phyloP scores from a whole-genome alignment of 768 basidiomycete species.

The Gelatoporia subvermispora region DNA sequence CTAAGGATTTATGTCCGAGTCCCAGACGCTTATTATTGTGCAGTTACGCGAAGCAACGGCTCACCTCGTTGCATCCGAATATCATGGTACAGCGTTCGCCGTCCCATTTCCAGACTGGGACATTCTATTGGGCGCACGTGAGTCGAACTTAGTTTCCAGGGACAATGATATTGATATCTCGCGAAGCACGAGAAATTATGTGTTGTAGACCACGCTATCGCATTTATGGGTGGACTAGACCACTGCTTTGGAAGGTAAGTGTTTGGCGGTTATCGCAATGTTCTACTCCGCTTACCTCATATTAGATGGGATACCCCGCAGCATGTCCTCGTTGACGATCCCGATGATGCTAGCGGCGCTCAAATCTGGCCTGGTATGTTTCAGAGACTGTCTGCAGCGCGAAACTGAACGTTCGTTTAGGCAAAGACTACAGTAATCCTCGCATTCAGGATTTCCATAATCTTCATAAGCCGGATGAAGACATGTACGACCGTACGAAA shows the following conservation, averaged over 20 bases:
- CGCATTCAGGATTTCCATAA: constrained; percentile 81
- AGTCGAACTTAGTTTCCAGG: constrained; percentile 27
- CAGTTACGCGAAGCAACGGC: constrained; percentile 82
- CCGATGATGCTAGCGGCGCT: constrained; percentile 55
- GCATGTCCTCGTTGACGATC: constrained; percentile 85
- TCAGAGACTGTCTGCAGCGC: background rate
- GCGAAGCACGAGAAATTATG: constrained; percentile 93
- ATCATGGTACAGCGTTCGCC: constrained; percentile 96
- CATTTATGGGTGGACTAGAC: constrained; percentile 97
- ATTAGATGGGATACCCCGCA: constrained; percentile 93
- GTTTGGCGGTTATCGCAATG: constrained; percentile 2
- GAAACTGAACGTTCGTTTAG: constrained; percentile 32
- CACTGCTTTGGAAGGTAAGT: constrained; percentile 80
- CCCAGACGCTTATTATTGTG: background rate
- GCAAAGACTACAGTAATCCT: constrained; percentile 94
- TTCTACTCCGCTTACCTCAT: background rate
- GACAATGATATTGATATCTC: background rate
- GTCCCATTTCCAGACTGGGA: constrained; percentile 95
- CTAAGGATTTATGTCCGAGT: background rate
- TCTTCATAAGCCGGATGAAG: constrained; percentile 85
- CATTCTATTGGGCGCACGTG: constrained; percentile 98
- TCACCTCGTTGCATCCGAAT: constrained; percentile 80
- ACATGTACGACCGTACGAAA: constrained; percentile 90
- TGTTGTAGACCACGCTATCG: constrained; percentile 94
- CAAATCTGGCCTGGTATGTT: constrained; percentile 80